These are phyloP conservation scores for Penicillium sp. DNA, from an alignment of 2,329 filamentous ascomycete genomes.

Conservation along the genomic window DNA sequence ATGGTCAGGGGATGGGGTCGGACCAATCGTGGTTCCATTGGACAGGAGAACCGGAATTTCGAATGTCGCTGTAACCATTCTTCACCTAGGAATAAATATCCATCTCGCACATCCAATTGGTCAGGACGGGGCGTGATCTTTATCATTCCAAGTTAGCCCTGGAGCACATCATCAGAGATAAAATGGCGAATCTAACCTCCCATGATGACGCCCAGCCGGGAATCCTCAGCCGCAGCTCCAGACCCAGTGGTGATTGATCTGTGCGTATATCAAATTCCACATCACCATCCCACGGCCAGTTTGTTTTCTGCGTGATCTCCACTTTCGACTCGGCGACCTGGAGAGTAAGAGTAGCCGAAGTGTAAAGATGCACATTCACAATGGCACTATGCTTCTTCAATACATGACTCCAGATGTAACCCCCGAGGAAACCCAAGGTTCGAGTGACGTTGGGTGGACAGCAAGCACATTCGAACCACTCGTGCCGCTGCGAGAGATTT, in stretches of 20 bases:
- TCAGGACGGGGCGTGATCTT: slow-evolving; percentile 37
- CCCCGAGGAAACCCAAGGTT: slow-evolving; percentile 54
- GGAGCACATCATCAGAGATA: background rate
- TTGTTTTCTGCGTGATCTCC: slow-evolving; percentile 47
- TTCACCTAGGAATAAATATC: slow-evolving; percentile 49
- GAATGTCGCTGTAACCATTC: slow-evolving; percentile 40
- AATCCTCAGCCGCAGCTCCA: slow-evolving; percentile 50
- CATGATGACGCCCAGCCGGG: slow-evolving; percentile 46
- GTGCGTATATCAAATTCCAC: slow-evolving; percentile 45
- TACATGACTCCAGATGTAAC: slow-evolving; percentile 51
- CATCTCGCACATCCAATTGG: slow-evolving; percentile 37
- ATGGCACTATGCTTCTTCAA: slow-evolving; percentile 27
- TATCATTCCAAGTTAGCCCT: background rate
- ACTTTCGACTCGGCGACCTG: slow-evolving; percentile 30
- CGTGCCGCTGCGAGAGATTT: slow-evolving; percentile 48
- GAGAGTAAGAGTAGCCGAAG: slow-evolving; percentile 42
- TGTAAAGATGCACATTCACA: slow-evolving; percentile 56
- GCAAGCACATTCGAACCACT: slow-evolving; percentile 59
- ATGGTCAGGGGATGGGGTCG: slow-evolving; percentile 55
- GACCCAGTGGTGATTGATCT: slow-evolving; percentile 24
- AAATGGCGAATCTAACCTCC: slow-evolving; percentile 1
- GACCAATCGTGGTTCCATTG: slow-evolving; percentile 48
- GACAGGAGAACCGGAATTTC: slow-evolving; percentile 46
- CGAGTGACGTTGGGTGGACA: slow-evolving; percentile 59
- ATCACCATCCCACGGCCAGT: slow-evolving; percentile 57